phyloP scores from a whole-genome alignment of 2,329 filamentous ascomycete species.

The Cucurbitaria berberidis region DNA sequence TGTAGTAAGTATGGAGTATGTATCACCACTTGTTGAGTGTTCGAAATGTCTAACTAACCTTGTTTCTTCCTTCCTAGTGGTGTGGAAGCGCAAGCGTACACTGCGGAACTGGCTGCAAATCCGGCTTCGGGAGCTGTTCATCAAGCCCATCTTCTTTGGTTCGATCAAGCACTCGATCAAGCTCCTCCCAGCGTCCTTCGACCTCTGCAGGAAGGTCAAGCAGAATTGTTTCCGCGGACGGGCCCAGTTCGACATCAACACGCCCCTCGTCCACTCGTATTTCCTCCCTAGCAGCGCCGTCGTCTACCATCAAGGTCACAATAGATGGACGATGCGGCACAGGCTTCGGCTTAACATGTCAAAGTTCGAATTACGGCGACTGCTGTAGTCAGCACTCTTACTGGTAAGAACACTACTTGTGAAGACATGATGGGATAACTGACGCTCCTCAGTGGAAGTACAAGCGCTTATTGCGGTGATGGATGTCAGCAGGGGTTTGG shows the following conservation, averaged over 20 bases:
- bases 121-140: conserved; percentile 25
- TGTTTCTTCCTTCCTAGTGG: neutral
- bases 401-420: neutral
- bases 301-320: neutral
- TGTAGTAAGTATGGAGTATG: conserved; percentile 48
- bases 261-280: neutral
- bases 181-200: no score
- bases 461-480: neutral
- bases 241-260: neutral
- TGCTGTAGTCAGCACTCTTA: neutral
- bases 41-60: neutral
- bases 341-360: neutral
- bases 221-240: neutral
- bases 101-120: conserved; percentile 15
- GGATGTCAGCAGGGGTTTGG: neutral
- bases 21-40: conserved; percentile 7
- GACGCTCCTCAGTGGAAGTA: neutral
- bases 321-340: neutral
- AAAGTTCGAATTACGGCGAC: neutral
- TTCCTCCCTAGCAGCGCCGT: neutral
- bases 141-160: neutral
- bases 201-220: no score
- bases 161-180: neutral
- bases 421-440: neutral
- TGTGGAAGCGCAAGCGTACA: neutral